Conservation (phyloP, 2,329 filamentous ascomycete genomes). For the Hyphodiscus sp. region DNA sequence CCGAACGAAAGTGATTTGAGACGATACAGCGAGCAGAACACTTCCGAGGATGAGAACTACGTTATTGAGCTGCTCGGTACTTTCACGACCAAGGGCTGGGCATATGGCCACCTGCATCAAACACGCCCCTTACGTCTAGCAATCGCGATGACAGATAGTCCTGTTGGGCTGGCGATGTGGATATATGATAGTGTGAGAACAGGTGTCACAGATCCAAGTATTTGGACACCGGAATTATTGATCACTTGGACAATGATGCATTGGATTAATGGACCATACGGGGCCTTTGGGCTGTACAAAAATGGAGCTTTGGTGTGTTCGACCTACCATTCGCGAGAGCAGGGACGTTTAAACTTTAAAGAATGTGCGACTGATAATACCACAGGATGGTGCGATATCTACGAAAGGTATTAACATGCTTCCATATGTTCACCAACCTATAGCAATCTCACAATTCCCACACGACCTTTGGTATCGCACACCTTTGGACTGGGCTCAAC, state of each 20-base stretch:
- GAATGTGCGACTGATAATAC: neutral
- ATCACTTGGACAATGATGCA: constrained; percentile 23
- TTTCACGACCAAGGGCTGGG: neutral
- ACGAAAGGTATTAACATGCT: neutral
- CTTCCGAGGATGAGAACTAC: constrained; percentile 1
- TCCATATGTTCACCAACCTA: neutral
- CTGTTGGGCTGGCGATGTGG: constrained; percentile 28
- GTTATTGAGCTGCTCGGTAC: neutral
- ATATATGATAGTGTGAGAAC: constrained; percentile 18
- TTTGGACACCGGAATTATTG: constrained; percentile 15
- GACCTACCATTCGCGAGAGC: no score
- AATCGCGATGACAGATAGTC: constrained; percentile 29
- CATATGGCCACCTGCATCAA: constrained; percentile 4
- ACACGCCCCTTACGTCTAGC: constrained; percentile 1
- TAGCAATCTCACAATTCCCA: neutral
- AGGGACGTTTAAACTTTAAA: no score
- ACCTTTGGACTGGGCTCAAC: neutral
- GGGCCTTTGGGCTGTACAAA: constrained; percentile 15
- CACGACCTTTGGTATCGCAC: neutral
- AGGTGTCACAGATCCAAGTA: neutral
- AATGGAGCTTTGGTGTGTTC: no score
- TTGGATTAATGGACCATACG: constrained; percentile 19
- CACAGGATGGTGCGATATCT: neutral
- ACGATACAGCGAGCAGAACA: neutral
- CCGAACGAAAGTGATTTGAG: constrained; percentile 8